Conservation (phyloP, 345 rosid genomes). For the Linum tenue region DNA sequence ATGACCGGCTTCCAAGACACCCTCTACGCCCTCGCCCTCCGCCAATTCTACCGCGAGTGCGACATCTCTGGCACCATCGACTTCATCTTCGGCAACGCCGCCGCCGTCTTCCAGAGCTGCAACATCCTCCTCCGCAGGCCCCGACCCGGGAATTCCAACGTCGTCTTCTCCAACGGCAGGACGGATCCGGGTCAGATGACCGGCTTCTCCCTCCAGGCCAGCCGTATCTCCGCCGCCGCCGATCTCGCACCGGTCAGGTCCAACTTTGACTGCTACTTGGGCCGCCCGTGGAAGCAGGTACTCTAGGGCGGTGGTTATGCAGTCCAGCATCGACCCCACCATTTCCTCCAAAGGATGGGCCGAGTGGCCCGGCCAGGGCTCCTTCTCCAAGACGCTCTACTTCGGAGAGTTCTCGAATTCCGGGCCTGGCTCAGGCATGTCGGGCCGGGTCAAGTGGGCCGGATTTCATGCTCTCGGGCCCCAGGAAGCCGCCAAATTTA, state of each 20-base stretch:
- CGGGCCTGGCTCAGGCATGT: slow-evolving; percentile 38
- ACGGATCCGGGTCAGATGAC: slow-evolving; percentile 79
- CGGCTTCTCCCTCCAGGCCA: slow-evolving; percentile 63
- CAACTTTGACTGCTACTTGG: slow-evolving; percentile 49
- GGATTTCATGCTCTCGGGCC: slow-evolving; percentile 41
- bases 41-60: slow-evolving; percentile 84
- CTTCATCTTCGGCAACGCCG: slow-evolving; percentile 88
- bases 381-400: slow-evolving; percentile 26
- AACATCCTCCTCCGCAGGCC: slow-evolving; percentile 63
- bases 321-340: slow-evolving; percentile 39
- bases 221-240: slow-evolving; percentile 46
- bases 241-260: slow-evolving; percentile 46
- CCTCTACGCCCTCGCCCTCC: slow-evolving; percentile 54
- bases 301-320: slow-evolving; percentile 62
- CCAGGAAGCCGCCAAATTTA: slow-evolving; percentile 33
- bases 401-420: slow-evolving; percentile 41
- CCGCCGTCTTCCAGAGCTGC: slow-evolving; percentile 71
- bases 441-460: slow-evolving; percentile 36
- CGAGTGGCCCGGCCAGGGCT: slow-evolving; percentile 49
- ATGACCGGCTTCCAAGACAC: slow-evolving; percentile 80
- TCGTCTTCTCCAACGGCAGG: slow-evolving; percentile 85
- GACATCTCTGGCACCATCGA: slow-evolving; percentile 86
- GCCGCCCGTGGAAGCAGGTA: slow-evolving; percentile 87
- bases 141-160: slow-evolving; percentile 64
- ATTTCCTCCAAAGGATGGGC: slow-evolving; percentile 54